Percentiles rank a stretch among this genome's conserved stretches.
Evolutionary conservation across 2,329 filamentous ascomycete species (phyloP).

Genomic region (Ceratocystis cubensis): DNA sequence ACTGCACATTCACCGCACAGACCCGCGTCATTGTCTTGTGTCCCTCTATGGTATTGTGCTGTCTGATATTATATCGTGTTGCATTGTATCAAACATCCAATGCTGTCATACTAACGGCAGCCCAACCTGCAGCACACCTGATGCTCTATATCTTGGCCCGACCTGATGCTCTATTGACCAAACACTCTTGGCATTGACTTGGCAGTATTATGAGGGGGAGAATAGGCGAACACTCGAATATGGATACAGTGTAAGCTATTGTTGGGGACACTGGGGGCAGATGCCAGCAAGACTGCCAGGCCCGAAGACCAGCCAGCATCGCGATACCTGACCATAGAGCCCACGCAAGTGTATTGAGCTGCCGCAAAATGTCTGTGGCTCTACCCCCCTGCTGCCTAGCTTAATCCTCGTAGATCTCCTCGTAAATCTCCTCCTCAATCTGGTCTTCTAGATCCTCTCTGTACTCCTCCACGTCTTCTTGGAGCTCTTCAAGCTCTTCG

Average conservation of each 20-base stretch:
- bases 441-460: constrained; percentile 36
- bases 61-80: background rate
- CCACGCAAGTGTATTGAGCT: background rate
- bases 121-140: too few relatives aligned
- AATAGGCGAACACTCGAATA: too few relatives aligned
- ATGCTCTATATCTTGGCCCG: too few relatives aligned
- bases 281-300: background rate
- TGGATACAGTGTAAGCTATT: background rate
- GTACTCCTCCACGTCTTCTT: constrained; percentile 34
- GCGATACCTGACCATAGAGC: background rate
- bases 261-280: background rate
- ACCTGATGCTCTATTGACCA: too few relatives aligned
- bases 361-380: background rate
- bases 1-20: background rate
- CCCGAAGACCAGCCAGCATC: background rate
- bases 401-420: constrained; percentile 38
- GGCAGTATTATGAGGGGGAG: background rate
- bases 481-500: constrained; percentile 33
- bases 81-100: background rate
- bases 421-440: constrained; percentile 26
- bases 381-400: constrained; percentile 24
- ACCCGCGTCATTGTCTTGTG: background rate
- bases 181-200: background rate
- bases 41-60: background rate
- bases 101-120: background rate